These are phyloP conservation scores for Crassisporium funariophilum DNA, from an alignment of 768 basidiomycete species.

Conservation along the genomic window DNA sequence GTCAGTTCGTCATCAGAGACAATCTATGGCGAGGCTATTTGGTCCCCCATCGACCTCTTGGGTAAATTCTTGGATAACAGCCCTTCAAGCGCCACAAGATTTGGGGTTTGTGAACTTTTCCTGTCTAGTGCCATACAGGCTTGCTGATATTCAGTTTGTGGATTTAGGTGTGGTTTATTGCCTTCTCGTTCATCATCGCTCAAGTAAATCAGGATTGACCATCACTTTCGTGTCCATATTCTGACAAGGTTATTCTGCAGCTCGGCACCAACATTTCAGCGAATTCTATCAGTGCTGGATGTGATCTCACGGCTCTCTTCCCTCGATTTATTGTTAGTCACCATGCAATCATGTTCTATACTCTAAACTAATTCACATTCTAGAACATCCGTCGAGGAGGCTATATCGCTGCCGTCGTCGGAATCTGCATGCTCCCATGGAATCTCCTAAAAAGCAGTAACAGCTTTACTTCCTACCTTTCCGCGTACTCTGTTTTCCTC, in stretches of 20 bases:
- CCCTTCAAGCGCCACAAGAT: conserved; percentile 66
- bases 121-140: too few relatives aligned
- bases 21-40: conserved; percentile 77
- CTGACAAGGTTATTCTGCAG: conserved; percentile 54
- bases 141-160: too few relatives aligned
- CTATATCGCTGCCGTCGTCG: conserved; percentile 79
- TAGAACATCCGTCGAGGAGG: conserved; percentile 85
- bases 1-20: conserved; percentile 77
- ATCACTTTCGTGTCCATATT: conserved; percentile 64
- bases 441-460: conserved; percentile 74
- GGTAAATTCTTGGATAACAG: conserved; percentile 65
- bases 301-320: conserved; percentile 76
- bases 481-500: conserved; percentile 80
- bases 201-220: conserved; percentile 79
- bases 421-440: conserved; percentile 77
- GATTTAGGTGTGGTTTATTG: conserved; percentile 84
- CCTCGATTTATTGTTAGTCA: conserved; percentile 70
- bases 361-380: background rate
- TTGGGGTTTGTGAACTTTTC: conserved; percentile 44
- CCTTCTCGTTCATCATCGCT: conserved; percentile 77
- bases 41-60: conserved; percentile 77
- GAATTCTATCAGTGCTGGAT: conserved; percentile 82
- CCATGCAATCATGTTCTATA: conserved; percentile 1
- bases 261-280: conserved; percentile 72
- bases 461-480: conserved; percentile 78